Evolutionary conservation across 2,329 filamentous ascomycete genomes (phyloP).

Genomic region (Paracoccidioides brasiliensis): DNA sequence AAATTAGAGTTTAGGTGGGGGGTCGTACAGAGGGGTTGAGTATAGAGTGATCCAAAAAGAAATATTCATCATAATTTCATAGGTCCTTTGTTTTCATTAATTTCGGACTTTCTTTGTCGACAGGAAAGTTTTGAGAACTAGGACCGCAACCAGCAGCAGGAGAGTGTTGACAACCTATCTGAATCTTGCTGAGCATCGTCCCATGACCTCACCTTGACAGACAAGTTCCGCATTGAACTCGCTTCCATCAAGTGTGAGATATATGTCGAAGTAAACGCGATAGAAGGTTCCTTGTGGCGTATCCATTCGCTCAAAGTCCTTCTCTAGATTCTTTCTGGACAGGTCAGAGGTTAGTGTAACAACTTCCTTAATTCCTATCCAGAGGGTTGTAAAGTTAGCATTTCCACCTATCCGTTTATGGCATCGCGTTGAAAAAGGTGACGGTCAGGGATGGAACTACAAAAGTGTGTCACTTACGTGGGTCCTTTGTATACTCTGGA

Average conservation of each 20-base stretch:
- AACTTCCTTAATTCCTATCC: slow-evolving; percentile 89
- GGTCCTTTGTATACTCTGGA: slow-evolving; percentile 98
- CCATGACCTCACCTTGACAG: slow-evolving; percentile 99
- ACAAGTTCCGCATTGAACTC: slow-evolving; percentile 97
- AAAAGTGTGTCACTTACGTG: slow-evolving; percentile 54
- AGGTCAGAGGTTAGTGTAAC: slow-evolving; percentile 95
- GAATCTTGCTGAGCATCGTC: slow-evolving; percentile 85
- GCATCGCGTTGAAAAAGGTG: background rate
- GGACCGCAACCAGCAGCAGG: background rate
- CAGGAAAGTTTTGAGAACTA: background rate
- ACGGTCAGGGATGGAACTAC: background rate
- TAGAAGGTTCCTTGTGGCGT: slow-evolving; percentile 95
- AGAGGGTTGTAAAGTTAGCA: slow-evolving; percentile 8
- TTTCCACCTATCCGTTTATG: background rate
- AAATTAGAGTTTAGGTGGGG: background rate
- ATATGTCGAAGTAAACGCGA: slow-evolving; percentile 56
- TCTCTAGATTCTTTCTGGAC: slow-evolving; percentile 95
- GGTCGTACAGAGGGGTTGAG: background rate
- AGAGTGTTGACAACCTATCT: slow-evolving; percentile 31
- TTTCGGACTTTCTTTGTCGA: background rate
- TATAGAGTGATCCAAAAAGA: background rate
- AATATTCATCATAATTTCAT: background rate
- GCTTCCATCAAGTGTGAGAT: slow-evolving; percentile 88
- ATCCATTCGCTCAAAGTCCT: slow-evolving; percentile 98
- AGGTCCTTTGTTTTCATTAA: background rate